Conservation (phyloP, 2,329 filamentous ascomycete species). For the Colletotrichum scovillei region DNA sequence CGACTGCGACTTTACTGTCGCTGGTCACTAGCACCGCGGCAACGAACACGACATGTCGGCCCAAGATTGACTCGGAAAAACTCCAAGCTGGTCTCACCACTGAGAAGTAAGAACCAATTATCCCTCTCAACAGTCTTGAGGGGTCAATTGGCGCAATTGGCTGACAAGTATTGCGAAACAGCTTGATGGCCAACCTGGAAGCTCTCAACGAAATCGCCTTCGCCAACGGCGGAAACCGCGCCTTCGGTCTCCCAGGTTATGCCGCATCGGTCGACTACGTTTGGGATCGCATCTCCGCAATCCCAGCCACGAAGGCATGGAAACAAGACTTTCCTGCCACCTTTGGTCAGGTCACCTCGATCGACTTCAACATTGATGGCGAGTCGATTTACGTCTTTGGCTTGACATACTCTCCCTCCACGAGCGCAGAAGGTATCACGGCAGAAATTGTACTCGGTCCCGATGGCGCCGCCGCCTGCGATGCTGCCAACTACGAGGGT, state of each 20-base stretch:
- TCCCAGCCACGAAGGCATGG: constrained; percentile 43
- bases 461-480: constrained; percentile 41
- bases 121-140: no score
- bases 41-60: constrained; percentile 30
- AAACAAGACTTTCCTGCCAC: constrained; percentile 59
- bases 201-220: constrained; percentile 59
- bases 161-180: constrained; percentile 37
- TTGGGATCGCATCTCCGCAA: constrained; percentile 41
- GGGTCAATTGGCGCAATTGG: background rate
- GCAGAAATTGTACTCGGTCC: constrained; percentile 43
- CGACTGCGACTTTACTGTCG: constrained; percentile 28
- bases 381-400: constrained; percentile 44
- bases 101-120: constrained; percentile 23
- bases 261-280: constrained; percentile 48
- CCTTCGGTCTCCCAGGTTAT: constrained; percentile 46
- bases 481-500: constrained; percentile 40
- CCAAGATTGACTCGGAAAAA: constrained; percentile 35
- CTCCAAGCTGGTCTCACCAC: constrained; percentile 35
- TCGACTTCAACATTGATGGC: constrained; percentile 38
- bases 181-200: constrained; percentile 58
- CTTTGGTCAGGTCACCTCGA: constrained; percentile 34
- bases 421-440: constrained; percentile 55
- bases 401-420: constrained; percentile 60
- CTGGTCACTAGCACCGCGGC: constrained; percentile 15
- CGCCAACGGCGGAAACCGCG: constrained; percentile 56